Base-by-base conservation (phyloP, 495 filamentous ascomycete species). In the Astrothelium macrocarpum region DNA sequence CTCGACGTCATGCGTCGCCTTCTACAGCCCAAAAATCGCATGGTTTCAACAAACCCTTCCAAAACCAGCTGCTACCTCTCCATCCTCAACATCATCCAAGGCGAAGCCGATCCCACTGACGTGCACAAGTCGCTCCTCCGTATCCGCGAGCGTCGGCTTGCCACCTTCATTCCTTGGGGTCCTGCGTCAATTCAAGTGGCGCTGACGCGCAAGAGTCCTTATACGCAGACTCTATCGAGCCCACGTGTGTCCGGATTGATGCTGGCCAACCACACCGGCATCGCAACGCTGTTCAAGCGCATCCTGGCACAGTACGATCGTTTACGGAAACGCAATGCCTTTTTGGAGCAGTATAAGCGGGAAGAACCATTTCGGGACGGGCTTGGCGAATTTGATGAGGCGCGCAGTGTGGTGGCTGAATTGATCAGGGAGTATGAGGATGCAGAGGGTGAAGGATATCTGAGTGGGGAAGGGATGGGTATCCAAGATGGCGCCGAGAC, bases 21-120 rank as follows among this genome's bases (percentile, higher is more conserved):
- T 10, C 79, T 98, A 53, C 94, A 98, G 75, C 94, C 94, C 45
- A 98, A 98, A 80, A 97, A 97, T 75, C 87, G 95, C 70, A 98
- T 98, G 94, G 94, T 98, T 39, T 95, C 92, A 42, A 95, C 93
- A 53, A 88, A 90, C 64, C 91, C 93, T 20, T 89, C 89, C 70
- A 98, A 96, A 76, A 92, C 90, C 77, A 95, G 90, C 76, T 97
- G 95, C 78, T 98, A 98, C 77, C 96, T 98, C 69, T 96, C 90
- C 43, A 98, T 98, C 68, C 81, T 98, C 53, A 97, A 97, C 74
- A 95, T 98, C 71, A 98, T 98, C 72, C 91, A 96, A 74, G 94
- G 94, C 65, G 95, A 97, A 72, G 95, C 94, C 10, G 94, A 98
- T 72, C 92, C 94, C 18, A 96, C 91, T 7, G 94, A 98, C 77